These are phyloP conservation scores for Paramecium primaurelia DNA, from an alignment of 73 alveolate genomes.

Conservation along the genomic window DNA sequence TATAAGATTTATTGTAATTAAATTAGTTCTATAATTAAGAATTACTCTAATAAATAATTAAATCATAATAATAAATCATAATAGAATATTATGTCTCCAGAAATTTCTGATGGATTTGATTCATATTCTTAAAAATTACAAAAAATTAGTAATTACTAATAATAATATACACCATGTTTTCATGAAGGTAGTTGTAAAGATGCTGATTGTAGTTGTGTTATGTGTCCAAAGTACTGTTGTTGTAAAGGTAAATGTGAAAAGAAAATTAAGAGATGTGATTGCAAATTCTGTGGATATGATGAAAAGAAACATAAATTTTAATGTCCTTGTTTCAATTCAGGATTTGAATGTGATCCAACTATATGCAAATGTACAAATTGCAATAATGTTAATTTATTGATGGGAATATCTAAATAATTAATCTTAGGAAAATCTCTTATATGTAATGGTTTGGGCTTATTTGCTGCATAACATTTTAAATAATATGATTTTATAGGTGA, in stretches of 20 bases:
- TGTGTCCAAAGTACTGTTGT: background rate
- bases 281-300: background rate
- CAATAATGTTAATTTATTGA: background rate
- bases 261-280: background rate
- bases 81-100: background rate
- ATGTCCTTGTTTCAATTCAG: background rate
- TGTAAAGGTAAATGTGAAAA: background rate
- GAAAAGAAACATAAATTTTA: background rate
- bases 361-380: background rate
- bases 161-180: background rate
- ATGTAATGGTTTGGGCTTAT: background rate
- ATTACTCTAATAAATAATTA: background rate
- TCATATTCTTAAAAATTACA: background rate
- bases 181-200: background rate
- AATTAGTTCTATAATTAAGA: background rate
- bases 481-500: background rate
- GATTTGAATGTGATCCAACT: constrained; percentile 4
- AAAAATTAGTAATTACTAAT: background rate
- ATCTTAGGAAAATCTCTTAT: background rate
- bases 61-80: background rate
- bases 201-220: background rate
- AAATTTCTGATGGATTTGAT: background rate
- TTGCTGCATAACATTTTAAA: background rate
- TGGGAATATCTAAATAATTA: background rate
- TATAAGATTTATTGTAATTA: background rate